Percentiles rank a stretch among this genome's conserved stretches.
phyloP scores from a whole-genome alignment of 2,329 filamentous ascomycete genomes.

The Aspergillus bombycis region DNA sequence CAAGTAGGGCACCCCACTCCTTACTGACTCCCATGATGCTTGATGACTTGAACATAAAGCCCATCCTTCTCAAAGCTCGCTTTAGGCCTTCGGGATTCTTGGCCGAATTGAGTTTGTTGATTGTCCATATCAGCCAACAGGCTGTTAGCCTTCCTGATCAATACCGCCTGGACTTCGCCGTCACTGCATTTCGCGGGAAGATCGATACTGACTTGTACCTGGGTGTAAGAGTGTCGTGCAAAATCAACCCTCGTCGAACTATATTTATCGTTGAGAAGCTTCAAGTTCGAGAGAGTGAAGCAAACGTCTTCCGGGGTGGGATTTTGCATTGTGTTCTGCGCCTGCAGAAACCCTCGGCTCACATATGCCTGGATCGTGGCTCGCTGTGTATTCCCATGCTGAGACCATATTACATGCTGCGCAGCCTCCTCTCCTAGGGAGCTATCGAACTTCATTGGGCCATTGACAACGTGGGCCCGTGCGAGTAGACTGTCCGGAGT shows the following conservation, averaged over 20 bases:
- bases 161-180: background rate
- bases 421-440: background rate
- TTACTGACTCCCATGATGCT: background rate
- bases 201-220: background rate
- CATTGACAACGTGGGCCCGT: background rate
- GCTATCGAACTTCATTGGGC: background rate
- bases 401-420: background rate
- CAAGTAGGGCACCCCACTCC: background rate
- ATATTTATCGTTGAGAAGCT: background rate
- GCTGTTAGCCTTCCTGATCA: background rate
- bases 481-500: background rate
- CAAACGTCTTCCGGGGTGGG: background rate
- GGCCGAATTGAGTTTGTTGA: background rate
- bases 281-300: background rate
- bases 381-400: background rate
- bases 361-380: background rate
- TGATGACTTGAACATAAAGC: background rate
- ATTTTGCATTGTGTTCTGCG: background rate
- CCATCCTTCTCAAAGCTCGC: background rate
- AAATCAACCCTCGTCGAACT: background rate
- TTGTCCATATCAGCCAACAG: background rate
- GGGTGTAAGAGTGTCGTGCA: background rate
- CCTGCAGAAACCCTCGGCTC: background rate
- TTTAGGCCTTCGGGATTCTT: background rate
- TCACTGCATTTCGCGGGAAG: background rate